phyloP scores from a whole-genome alignment of 2,329 filamentous ascomycete species.

The Dryadomyces sulphureus region DNA sequence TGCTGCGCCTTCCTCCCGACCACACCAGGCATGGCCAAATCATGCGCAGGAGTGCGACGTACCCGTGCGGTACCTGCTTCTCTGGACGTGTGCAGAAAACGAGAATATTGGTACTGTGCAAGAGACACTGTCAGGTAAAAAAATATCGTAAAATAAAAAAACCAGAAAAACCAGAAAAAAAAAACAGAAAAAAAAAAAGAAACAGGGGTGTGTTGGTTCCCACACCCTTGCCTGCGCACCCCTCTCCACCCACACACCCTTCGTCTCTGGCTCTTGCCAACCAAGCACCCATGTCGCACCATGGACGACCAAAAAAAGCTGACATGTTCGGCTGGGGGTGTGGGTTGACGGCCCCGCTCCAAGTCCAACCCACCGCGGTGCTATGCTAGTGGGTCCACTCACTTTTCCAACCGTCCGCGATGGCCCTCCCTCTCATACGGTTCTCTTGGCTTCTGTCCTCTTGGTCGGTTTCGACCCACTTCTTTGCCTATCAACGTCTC shows the following conservation, averaged over 20 bases:
- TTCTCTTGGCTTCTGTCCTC: slow-evolving; percentile 4
- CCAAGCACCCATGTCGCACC: slow-evolving; percentile 5
- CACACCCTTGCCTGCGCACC: background rate
- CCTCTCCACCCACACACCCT: slow-evolving; percentile 1
- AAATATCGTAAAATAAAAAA: background rate
- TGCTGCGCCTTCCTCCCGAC: slow-evolving; percentile 2
- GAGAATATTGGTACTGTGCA: too few species aligned
- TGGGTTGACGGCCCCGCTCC: slow-evolving; percentile 5
- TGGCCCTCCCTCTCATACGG: slow-evolving; percentile 1
- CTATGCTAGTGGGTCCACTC: slow-evolving; percentile 7
- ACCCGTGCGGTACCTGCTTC: background rate
- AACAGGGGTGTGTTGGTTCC: background rate
- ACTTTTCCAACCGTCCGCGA: slow-evolving; percentile 8
- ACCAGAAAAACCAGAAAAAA: background rate
- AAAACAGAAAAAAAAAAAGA: background rate
- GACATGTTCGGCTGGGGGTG: slow-evolving; percentile 3
- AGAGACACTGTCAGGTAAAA: too few species aligned
- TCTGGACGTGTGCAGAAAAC: too few species aligned
- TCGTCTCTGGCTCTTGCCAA: slow-evolving; percentile 2
- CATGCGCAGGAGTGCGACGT: background rate
- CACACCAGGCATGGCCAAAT: background rate
- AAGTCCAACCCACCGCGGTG: slow-evolving; percentile 7
- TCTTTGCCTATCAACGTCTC: slow-evolving; percentile 20
- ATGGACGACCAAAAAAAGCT: slow-evolving; percentile 4
- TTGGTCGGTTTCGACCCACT: slow-evolving; percentile 10